Evolutionary conservation across 1,284 basidiomycete genomes (phyloP).

Genomic region (Gymnopus androsaceus): DNA sequence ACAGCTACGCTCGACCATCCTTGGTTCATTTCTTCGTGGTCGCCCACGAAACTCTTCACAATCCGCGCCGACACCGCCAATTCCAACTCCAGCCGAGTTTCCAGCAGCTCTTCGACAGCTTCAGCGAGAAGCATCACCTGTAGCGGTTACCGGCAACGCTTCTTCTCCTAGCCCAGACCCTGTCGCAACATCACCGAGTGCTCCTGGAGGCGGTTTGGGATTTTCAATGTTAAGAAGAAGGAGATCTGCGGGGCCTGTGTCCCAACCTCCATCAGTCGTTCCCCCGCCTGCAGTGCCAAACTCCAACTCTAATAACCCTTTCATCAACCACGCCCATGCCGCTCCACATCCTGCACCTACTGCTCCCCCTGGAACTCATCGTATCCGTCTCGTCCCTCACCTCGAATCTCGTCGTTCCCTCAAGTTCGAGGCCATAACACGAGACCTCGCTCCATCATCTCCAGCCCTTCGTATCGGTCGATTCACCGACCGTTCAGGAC

Average conservation of each 20-base stretch:
- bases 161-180: too few relatives aligned
- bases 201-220: background rate
- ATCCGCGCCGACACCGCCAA: slow-evolving; percentile 37
- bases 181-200: too few relatives aligned
- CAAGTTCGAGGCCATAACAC: slow-evolving; percentile 16
- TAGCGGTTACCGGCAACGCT: too few relatives aligned
- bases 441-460: slow-evolving; percentile 13
- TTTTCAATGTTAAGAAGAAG: slow-evolving; percentile 40
- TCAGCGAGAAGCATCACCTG: slow-evolving; percentile 39
- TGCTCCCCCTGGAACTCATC: slow-evolving; percentile 39
- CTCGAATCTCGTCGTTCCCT: slow-evolving; percentile 19
- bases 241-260: slow-evolving; percentile 48
- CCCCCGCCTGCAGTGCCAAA: background rate
- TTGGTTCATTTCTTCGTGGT: slow-evolving; percentile 47
- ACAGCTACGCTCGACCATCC: slow-evolving; percentile 33
- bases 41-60: slow-evolving; percentile 47
- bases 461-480: slow-evolving; percentile 17
- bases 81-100: too few relatives aligned
- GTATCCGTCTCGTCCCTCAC: slow-evolving; percentile 46
- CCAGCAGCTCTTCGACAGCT: slow-evolving; percentile 18
- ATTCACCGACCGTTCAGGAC: slow-evolving; percentile 33
- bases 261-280: too few relatives aligned
- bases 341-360: slow-evolving; percentile 18
- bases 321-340: slow-evolving; percentile 3
- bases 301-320: background rate